These are phyloP conservation scores for Saccharum hybrid DNA, from an alignment of 202 grass and related monocot species.

Conservation along the genomic window DNA sequence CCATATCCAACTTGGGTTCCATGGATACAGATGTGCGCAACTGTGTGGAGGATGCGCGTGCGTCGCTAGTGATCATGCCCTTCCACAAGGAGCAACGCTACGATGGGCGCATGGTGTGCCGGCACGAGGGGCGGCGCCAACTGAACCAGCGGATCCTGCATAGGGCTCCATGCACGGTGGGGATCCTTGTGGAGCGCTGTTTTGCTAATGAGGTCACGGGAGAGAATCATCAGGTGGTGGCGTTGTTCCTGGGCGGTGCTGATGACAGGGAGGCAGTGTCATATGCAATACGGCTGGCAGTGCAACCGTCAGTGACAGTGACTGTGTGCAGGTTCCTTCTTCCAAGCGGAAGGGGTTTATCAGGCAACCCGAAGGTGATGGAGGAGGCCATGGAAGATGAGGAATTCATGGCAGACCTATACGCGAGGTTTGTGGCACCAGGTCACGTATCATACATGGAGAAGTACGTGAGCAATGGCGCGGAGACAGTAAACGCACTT, in stretches of 20 bases:
- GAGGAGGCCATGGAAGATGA: slow-evolving; percentile 50
- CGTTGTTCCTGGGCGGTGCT: slow-evolving; percentile 68
- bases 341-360: background rate
- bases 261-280: slow-evolving; percentile 81
- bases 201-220: background rate
- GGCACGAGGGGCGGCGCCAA: slow-evolving; percentile 35
- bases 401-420: slow-evolving; percentile 57
- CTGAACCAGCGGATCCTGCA: slow-evolving; percentile 62
- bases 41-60: slow-evolving; percentile 58
- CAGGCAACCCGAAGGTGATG: background rate
- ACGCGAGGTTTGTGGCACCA: slow-evolving; percentile 45
- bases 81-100: slow-evolving; percentile 80
- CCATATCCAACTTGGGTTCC: slow-evolving; percentile 49
- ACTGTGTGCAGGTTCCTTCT: slow-evolving; percentile 54
- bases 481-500: slow-evolving; percentile 50
- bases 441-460: slow-evolving; percentile 56
- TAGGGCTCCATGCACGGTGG: slow-evolving; percentile 64
- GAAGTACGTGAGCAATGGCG: slow-evolving; percentile 54
- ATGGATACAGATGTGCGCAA: slow-evolving; percentile 75
- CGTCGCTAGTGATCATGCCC: slow-evolving; percentile 60
- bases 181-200: slow-evolving; percentile 67
- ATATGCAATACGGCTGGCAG: slow-evolving; percentile 49
- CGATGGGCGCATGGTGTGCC: slow-evolving; percentile 68
- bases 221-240: slow-evolving; percentile 39
- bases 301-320: slow-evolving; percentile 45